Evolutionary conservation across 164 flowering plant genomes (phyloP), one percentile per base, ranked within the genome.

Genomic region (Nymphaea colorata): DNA sequence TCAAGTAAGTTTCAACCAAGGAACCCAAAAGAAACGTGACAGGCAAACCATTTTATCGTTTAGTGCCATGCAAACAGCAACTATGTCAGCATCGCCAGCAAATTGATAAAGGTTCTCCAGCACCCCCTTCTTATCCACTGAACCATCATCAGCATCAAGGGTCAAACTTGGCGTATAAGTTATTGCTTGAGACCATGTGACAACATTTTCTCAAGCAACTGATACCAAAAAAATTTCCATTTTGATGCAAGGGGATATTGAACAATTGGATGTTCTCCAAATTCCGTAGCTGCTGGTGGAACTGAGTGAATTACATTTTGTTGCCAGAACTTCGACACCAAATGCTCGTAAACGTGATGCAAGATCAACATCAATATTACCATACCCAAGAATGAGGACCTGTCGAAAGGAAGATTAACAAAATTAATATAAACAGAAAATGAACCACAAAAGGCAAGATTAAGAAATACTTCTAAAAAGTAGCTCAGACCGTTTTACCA

Each of bases 311-410:
- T 67, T 16, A 41, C 78, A 74, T 76, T 86, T 93, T 45, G 98
- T 86, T 64, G 97, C 98, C 69, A 91, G 78, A 68, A 93, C 81
- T 76, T 78, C 86, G 18, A 93, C 97, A 71, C 91, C 96, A 79
- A 93, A 93, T 41, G 96, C 89, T 51, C 80, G 72, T 78, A 93
- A 76, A 64, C 97, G 91, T 73, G 82, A 87, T 64, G 98, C 97
- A 81, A 93, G 80, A 57, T 85, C 87, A 65, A 77, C 74, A 47
- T 97, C 98, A 72, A 89, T 90, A 63, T 79, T 82, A 72, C 98
- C 98, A 79, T 69, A 88, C 66, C 98, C 98, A 86, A 91, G 7
- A 67, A 91, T 91, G 73, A 83, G 84, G 68, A 93, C 88, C 98
- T 93, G 76, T 25, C 1, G 36, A 25, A 25, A 25, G 36, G 36